Base-by-base conservation (phyloP, 257 asterid genomes). In the Orobanche coerulescens region DNA sequence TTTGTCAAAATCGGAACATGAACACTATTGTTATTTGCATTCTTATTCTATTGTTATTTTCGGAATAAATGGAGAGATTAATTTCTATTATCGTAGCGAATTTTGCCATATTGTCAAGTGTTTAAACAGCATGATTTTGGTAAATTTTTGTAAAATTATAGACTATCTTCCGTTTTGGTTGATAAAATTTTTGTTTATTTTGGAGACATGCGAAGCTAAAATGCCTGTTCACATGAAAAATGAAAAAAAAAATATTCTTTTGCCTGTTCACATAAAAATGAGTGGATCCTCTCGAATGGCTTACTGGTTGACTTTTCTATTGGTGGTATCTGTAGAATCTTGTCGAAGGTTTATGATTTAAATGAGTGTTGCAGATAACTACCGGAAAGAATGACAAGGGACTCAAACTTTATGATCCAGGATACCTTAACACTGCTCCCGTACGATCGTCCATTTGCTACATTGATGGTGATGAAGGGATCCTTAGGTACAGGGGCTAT, bases 391-490 rank as follows among this genome's bases (percentile, higher is more conserved):
- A 75, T 75, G 98, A 92, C 73, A 92, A 92, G 81, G 98, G 98
- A 73, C 87, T 92, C 59, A 92, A 92, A 80, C 94, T 92, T 47
- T 92, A 88, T 70, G 98, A 92, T 79, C 98, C 98, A 0, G 98
- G 98, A 19, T 92, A 92, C 75, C 93, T 88, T 51, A 92, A 92
- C 72, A 92, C 97, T 4, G 98, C 98, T 58, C 98, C 98, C 0
- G 98, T 92, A 16, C 78, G 94, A 58, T 92, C 98, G 12, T 86
- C 97, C 1, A 84, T 92, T 61, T 88, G 86, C 66, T 92, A 92
- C 64, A 92, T 92, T 34, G 97, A 92, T 73, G 98, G 98, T 30
- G 98, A 92, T 80, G 97, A 88, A 20, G 98, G 98, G 62, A 76
- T 92, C 65, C 98, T 92, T 55, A 80, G 97, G 70, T 92, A 92